Conservation (phyloP, 2,329 filamentous ascomycete genomes). For the Periconia macrospinosa region DNA sequence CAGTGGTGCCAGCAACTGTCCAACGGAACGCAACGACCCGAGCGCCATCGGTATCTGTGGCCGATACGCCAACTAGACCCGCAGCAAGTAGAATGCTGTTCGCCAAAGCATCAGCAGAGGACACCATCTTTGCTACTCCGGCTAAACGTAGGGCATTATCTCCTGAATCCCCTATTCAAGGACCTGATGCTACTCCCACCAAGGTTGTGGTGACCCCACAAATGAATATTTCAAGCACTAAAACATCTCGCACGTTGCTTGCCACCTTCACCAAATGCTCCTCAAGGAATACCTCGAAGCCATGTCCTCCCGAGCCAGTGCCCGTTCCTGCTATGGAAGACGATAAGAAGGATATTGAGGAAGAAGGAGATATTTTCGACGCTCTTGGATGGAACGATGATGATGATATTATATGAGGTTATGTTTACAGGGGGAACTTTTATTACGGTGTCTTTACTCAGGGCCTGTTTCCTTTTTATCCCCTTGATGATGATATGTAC, state of each 20-base stretch:
- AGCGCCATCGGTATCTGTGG: slow-evolving; percentile 32
- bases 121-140: slow-evolving; percentile 38
- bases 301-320: slow-evolving; percentile 3
- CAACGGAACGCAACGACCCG: slow-evolving; percentile 32
- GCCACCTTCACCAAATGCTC: slow-evolving; percentile 23
- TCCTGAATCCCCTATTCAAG: slow-evolving; percentile 5
- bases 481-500: slow-evolving; percentile 4
- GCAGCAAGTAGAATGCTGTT: slow-evolving; percentile 33
- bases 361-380: slow-evolving; percentile 43
- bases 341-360: slow-evolving; percentile 8
- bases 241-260: slow-evolving; percentile 13
- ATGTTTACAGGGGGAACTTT: not conserved
- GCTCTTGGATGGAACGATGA: slow-evolving; percentile 51
- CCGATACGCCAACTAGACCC: slow-evolving; percentile 48
- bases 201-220: slow-evolving; percentile 21
- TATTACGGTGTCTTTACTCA: not conserved
- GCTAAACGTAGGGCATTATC: slow-evolving; percentile 19
- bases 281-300: not conserved
- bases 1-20: slow-evolving; percentile 29
- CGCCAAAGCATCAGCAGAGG: slow-evolving; percentile 23
- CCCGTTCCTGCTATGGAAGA: slow-evolving; percentile 13
- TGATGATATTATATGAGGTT: slow-evolving; percentile 16
- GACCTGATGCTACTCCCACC: slow-evolving; percentile 24
- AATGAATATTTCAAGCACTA: slow-evolving; percentile 2
- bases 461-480: too few species aligned